Base-by-base conservation (phyloP, 164 flowering plant genomes). In the Nymphaea colorata region DNA sequence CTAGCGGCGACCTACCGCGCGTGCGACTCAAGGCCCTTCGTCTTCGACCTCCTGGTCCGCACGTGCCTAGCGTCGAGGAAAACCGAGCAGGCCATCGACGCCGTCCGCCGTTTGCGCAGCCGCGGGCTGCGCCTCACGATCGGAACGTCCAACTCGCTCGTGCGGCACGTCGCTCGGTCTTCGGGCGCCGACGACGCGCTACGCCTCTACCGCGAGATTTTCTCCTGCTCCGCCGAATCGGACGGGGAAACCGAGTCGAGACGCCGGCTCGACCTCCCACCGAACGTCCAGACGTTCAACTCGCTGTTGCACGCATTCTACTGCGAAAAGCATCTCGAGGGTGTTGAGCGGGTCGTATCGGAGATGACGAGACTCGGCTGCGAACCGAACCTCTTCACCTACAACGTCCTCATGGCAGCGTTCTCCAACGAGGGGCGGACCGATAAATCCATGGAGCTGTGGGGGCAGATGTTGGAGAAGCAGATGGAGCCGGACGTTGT, bases 21-120 rank as follows among this genome's bases (percentile, higher is more conserved):
- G 6, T 87, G 94, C 70, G 88, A 81, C 47, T 93, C 98, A 3
- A 88, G 97, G 2, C 97, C 98, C 0, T 84, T 93, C 66, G 97
- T 93, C 76, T 93, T 93, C 70, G 98, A 91, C 79, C 75, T 90
- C 78, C 74, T 90, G 67, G 79, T 88, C 17, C 72, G 67, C 53
- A 79, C 85, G 43, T 86, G 85, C 68, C 67, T 89, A 59, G 79
- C 82, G 5, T 65, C 81, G 64, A 82, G 77, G 43, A 83, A 75
- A 74, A 69, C 83, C 18, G 92, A 89, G 62, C 70, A 70, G 25
- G 69, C 89, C 17, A 15, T 87, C 12, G 72, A 78, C 41, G 78
- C 87, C 61, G 85, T 78, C 47, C 76, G 83, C 8, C 69, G 79
- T 81, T 75, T 91, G 61, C 70, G 71, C 64, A 81, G 87, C 43